A percentile compares a stretch with the other conserved stretches of the same genome.
These are phyloP conservation scores for Exophiala mesophila DNA, from an alignment of 2,329 filamentous ascomycete genomes.

Conservation along the genomic window DNA sequence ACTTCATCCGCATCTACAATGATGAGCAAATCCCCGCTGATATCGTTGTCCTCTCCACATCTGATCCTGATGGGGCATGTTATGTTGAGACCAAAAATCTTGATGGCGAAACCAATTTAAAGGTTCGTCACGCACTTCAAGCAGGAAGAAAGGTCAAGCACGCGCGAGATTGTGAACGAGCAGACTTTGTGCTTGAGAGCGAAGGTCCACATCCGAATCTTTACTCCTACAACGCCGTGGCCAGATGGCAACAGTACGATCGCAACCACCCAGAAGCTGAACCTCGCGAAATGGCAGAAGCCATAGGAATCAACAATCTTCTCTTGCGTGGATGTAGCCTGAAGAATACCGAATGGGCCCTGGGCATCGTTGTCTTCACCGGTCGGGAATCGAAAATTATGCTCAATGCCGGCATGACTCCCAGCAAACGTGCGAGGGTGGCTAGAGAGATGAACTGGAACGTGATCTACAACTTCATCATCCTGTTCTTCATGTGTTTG, in stretches of 20 bases:
- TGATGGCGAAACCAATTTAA: conserved; percentile 96
- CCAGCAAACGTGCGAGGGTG: conserved; percentile 86
- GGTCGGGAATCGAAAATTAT: conserved; percentile 98
- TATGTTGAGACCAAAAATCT: conserved; percentile 98
- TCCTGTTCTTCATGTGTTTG: conserved; percentile 85
- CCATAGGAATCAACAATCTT: conserved; percentile 91
- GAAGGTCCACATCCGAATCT: conserved; percentile 89
- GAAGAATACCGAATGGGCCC: conserved; percentile 91
- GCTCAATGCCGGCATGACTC: conserved; percentile 95
- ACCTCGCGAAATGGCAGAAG: conserved; percentile 77
- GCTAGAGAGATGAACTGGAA: conserved; percentile 95
- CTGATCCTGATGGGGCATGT: conserved; percentile 87
- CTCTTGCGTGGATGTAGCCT: conserved; percentile 89
- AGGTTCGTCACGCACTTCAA: conserved; percentile 85
- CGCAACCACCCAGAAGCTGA: conserved; percentile 57
- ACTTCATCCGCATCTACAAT: conserved; percentile 94
- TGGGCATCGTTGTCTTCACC: conserved; percentile 90
- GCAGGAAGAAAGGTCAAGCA: conserved; percentile 79
- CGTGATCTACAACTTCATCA: conserved; percentile 90
- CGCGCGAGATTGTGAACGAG: conserved; percentile 84
- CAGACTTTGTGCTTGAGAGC: conserved; percentile 83
- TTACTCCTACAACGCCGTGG: conserved; percentile 87
- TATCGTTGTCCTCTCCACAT: conserved; percentile 85
- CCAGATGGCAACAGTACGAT: conserved; percentile 77
- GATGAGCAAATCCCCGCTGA: conserved; percentile 94